These are phyloP conservation scores for Basidiobolus meristosporus DNA, from an alignment of 371 early-diverging fungal species.

Conservation along the genomic window DNA sequence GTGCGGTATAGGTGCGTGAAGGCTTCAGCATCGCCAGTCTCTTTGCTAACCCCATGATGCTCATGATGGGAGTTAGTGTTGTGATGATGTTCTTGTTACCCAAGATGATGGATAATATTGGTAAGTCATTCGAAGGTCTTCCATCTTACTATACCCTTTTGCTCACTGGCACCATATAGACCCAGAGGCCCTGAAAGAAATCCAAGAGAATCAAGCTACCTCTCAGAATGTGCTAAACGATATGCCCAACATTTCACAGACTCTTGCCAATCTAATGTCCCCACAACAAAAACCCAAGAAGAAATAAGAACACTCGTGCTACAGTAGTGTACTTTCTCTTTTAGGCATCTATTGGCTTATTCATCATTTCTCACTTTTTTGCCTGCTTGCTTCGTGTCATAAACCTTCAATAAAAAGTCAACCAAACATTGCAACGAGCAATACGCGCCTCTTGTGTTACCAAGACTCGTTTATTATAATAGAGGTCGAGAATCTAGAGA, in stretches of 20 bases:
- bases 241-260: conserved; percentile 26
- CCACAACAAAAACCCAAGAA: not conserved
- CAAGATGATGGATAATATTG: conserved; percentile 24
- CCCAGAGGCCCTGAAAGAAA: conserved; percentile 12
- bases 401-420: no score
- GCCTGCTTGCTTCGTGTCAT: no score
- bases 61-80: conserved; percentile 29
- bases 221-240: conserved; percentile 12
- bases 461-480: no score
- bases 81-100: conserved; percentile 27
- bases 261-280: conserved; percentile 16
- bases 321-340: no score
- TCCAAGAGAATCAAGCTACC: conserved; percentile 13
- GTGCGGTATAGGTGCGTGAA: conserved; percentile 16
- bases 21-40: conserved; percentile 20
- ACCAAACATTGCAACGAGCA: no score
- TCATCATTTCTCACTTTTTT: no score
- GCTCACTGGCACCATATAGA: conserved; percentile 5
- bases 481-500: no score
- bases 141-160: not conserved
- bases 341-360: no score
- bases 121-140: conserved; percentile 4
- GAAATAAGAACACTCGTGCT: no score
- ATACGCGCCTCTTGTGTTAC: no score
- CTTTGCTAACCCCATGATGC: conserved; percentile 32